Percentiles rank a stretch among this genome's conserved stretches.
These are phyloP conservation scores for Rhynchosporium agropyri DNA, from an alignment of 2,329 filamentous ascomycete species.

Conservation along the genomic window DNA sequence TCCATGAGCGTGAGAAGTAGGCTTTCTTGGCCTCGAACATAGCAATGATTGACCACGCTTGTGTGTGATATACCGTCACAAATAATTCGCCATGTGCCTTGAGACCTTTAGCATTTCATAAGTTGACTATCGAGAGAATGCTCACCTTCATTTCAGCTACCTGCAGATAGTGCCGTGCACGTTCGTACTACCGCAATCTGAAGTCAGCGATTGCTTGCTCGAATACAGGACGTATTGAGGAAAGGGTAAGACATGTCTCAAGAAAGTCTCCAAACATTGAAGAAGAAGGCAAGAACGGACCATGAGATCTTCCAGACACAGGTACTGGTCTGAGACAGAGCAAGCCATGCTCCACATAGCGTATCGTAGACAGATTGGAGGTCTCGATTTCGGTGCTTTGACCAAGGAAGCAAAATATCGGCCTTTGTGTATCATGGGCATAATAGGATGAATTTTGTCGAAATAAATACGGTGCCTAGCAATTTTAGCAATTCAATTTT, in stretches of 20 bases:
- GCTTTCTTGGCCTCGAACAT: slow-evolving; percentile 83
- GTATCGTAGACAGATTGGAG: slow-evolving; percentile 82
- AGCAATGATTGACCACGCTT: slow-evolving; percentile 71
- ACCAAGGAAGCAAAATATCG: slow-evolving; percentile 78
- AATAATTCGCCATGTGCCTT: slow-evolving; percentile 77
- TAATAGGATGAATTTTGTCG: slow-evolving; percentile 67
- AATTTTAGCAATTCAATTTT: slow-evolving; percentile 22
- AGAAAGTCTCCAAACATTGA: too few relatives aligned
- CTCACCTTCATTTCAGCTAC: slow-evolving; percentile 77
- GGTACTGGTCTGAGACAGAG: slow-evolving; percentile 71
- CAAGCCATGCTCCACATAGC: slow-evolving; percentile 85
- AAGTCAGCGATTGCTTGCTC: too few relatives aligned
- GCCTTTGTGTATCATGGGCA: slow-evolving; percentile 77
- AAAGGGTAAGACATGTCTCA: too few relatives aligned
- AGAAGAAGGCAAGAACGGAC: too few relatives aligned
- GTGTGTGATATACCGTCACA: slow-evolving; percentile 76
- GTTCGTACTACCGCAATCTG: slow-evolving; percentile 55
- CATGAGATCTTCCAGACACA: slow-evolving; percentile 72
- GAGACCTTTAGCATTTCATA: slow-evolving; percentile 3
- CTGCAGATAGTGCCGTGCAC: slow-evolving; percentile 81
- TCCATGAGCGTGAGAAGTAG: slow-evolving; percentile 82
- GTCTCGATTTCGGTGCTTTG: slow-evolving; percentile 70
- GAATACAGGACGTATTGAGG: too few relatives aligned
- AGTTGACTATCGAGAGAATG: background rate
- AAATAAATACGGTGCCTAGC: slow-evolving; percentile 75